Evolutionary conservation across 225 moss, liverwort and hornwort species (phyloP), one percentile per base, ranked within the genome.

Genomic region (Physcomitrium patens): DNA sequence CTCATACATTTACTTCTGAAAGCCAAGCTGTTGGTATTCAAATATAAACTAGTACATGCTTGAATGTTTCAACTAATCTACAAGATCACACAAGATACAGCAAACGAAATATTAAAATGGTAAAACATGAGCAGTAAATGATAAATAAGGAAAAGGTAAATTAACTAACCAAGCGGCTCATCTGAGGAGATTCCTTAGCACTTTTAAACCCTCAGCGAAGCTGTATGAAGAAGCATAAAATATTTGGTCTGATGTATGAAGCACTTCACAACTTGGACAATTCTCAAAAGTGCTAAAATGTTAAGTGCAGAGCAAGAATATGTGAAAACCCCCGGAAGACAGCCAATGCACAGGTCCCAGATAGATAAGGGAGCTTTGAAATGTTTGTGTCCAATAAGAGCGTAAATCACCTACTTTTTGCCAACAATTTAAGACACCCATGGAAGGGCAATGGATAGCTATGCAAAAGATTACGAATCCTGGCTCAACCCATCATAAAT

Each of bases 341-440:
- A 27, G 60, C 53, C 22, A 63, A 22, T 42, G 42, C 41, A 10
- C 18, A 3, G 26, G 41, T 48, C 31, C 60, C 20, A 48, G 28
- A n/a, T 20, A 71, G 23, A 19, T 12, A 51, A 41, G 62, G 62
- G 49, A 17, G 7, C 60, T 13, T 48, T 15, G 1, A 47, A 37
- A 37, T 37, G 5, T 37, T 37, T 37, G 31, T 4, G 31, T 37
- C 31, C 31, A 37, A 37, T 37, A n/a, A 65, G 55, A 31, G 57
- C 59, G 18, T 27, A 66, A 28, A 58, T 60, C 62, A 61, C 69
- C 69, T 62, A 53, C 44, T 59, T 37, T 45, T 43, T 63, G 70
- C 77, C 70, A 63, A 63, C 72, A 81, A 67, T 67, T 67, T 71
- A 57, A 76, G 60, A 76, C 81, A 67, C 81, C 67, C 76, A 79